These are phyloP conservation scores for Diaporthe ampelina DNA, from an alignment of 2,329 filamentous ascomycete genomes.

Conservation along the genomic window DNA sequence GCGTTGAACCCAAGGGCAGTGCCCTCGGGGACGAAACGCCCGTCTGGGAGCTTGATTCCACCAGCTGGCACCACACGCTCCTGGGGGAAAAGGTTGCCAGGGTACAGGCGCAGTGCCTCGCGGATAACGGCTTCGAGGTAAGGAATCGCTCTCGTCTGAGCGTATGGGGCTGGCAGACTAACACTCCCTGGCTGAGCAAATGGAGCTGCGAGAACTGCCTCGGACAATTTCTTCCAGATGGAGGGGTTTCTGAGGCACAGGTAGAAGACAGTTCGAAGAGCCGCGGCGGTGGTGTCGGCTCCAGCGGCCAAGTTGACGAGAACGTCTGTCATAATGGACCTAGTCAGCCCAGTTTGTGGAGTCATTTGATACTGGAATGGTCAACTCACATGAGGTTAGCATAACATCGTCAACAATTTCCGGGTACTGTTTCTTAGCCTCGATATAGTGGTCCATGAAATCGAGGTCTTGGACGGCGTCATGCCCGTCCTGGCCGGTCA, in stretches of 20 bases:
- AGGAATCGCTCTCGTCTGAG: conserved; percentile 29
- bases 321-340: conserved; percentile 41
- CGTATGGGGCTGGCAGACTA: conserved; percentile 13
- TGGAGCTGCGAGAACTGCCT: conserved; percentile 22
- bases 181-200: conserved; percentile 12
- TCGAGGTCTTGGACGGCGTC: conserved; percentile 47
- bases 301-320: conserved; percentile 29
- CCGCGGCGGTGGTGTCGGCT: conserved; percentile 33
- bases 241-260: not conserved
- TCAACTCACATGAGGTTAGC: conserved; percentile 38
- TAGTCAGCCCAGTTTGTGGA: not conserved
- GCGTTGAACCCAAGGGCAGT: conserved; percentile 54
- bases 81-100: conserved; percentile 58
- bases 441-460: conserved; percentile 55
- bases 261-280: conserved; percentile 25
- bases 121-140: conserved; percentile 61
- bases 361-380: not conserved
- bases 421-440: conserved; percentile 50
- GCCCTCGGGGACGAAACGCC: conserved; percentile 46
- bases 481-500: conserved; percentile 47
- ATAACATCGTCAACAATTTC: conserved; percentile 50
- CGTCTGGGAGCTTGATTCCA: conserved; percentile 53
- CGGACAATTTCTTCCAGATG: not conserved
- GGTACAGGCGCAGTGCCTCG: conserved; percentile 63
- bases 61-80: conserved; percentile 60